Base-by-base conservation (phyloP, 768 basidiomycete genomes). In the Suillus brevipes region DNA sequence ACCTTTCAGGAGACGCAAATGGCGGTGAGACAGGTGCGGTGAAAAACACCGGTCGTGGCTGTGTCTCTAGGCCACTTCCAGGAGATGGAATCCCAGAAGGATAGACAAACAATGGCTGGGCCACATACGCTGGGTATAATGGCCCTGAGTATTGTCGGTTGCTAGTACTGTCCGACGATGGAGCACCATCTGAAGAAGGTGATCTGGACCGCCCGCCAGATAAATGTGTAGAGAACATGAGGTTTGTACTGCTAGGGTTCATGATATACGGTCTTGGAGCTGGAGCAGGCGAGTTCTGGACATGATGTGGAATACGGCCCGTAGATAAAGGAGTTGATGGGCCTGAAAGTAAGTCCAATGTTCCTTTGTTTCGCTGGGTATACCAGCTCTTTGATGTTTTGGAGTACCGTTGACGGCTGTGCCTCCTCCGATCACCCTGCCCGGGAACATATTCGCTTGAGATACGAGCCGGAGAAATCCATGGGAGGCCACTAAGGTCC, bases 381-480 rank as follows among this genome's bases (percentile, higher is more conserved):
- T 76, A 76, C 75, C 76, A 76, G 1, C 72, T 73, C 28, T 67
- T 66, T 23, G 75, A 68, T 55, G 71, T 67, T 63, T 72, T 77
- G 14, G 61, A 18, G 18, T 73, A 67, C 45, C 60, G 55, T 2
- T 70, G 74, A 13, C 75, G 67, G 57, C 76, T 76, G 62, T 73
- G 72, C 42, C 76, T 64, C 25, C 63, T 71, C 28, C 76, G 69
- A 10, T 71, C 69, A 23, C 75, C 64, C 36, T 77, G 72, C 1
- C 82, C 79, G 1, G 83, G 83, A 61, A 82, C 72, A 68, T 84
- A 83, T 55, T 83, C 81, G n/a, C 74, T 78, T 14, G 84, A 83
- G 45, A 82, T 79, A 23, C 81, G 80, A 6, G 80, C 80, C 1
- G 76, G 74, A 0, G 80, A 77, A 6, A 84, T 77, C 84, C 84